Evolutionary conservation across 2,329 filamentous ascomycete genomes (phyloP), one percentile per base, ranked within the genome.

Genomic region (Xylaria sp.): DNA sequence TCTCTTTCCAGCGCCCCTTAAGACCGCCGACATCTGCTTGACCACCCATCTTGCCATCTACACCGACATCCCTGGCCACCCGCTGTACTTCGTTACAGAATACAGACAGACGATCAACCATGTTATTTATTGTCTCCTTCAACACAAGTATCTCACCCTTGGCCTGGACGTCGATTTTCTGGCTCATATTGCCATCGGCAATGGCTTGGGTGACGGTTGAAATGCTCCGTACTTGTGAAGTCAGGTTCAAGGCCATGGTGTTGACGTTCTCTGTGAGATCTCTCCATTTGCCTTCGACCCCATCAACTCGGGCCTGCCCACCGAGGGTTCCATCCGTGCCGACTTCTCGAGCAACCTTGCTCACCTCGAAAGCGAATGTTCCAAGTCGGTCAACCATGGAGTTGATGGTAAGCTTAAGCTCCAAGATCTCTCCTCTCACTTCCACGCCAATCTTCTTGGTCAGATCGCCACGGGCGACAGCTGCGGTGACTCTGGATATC

Each of bases 51-150:
- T 98, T 98, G 70, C 95, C 95, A 76, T 98, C 96, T 61, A 98
- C 95, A 73, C 95, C 95, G 73, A 98, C 96, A 80, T 98, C 96
- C 76, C 96, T 94, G 67, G 95, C 95, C 34, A 99, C 95, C 74
- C 94, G 89, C 82, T 98, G 96, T 71, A 99, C 92, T 78, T 97
- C 94, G 74, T 97, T 94, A 64, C 94, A 97, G 88, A 98, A 98
- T 72, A 95, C 95, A 68, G 96, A 97, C 59, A 99, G 84, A 71
- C 95, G 90, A 78, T 94, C 94, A 72, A 98, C 95, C 95, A 98
- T 98, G 89, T 98, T 95, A 80, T 98, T 98, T 83, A 98, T 97
- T 51, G 95, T 98, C 77, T 97, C 93, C 79, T 98, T 98, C 61
- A 98, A 83, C 2, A 97, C 91, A 72, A 96, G 88, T 72, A 98